Conservation (phyloP, 805 yeast species). For the Kluyveromyces aestuarii region DNA sequence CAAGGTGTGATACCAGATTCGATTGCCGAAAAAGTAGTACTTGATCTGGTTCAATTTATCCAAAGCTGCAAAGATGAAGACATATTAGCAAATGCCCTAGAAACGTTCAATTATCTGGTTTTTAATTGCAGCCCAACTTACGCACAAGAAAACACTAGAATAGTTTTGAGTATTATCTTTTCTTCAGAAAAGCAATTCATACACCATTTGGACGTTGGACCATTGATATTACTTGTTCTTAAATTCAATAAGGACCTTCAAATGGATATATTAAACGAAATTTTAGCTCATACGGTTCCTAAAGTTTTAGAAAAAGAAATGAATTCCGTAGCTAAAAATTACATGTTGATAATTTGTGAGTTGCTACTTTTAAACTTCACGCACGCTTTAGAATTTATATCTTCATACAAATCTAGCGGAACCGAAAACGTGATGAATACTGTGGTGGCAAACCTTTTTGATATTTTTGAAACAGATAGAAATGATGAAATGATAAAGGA, state of each 20-base stretch:
- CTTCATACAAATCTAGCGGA: neutral
- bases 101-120: constrained; percentile 56
- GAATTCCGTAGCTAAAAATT: neutral
- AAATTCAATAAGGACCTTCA: neutral
- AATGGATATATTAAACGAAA: neutral
- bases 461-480: constrained; percentile 67
- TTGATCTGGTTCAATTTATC: constrained; percentile 22
- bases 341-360: neutral
- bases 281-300: neutral
- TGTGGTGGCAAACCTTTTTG: constrained; percentile 26
- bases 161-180: neutral
- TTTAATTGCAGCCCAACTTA: constrained; percentile 27
- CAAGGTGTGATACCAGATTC: constrained; percentile 20
- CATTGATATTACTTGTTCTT: neutral
- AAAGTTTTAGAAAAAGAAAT: neutral
- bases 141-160: neutral
- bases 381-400: neutral
- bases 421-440: constrained; percentile 2
- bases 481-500: constrained; percentile 66
- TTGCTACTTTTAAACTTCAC: neutral
- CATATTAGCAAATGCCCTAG: constrained; percentile 68
- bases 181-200: neutral
- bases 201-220: neutral
- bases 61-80: constrained; percentile 57
- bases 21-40: constrained; percentile 17